A percentile compares a stretch with the other conserved stretches of the same genome.
Conservation (phyloP, 495 filamentous ascomycete species). For the Aspergillus coremiiformis region DNA sequence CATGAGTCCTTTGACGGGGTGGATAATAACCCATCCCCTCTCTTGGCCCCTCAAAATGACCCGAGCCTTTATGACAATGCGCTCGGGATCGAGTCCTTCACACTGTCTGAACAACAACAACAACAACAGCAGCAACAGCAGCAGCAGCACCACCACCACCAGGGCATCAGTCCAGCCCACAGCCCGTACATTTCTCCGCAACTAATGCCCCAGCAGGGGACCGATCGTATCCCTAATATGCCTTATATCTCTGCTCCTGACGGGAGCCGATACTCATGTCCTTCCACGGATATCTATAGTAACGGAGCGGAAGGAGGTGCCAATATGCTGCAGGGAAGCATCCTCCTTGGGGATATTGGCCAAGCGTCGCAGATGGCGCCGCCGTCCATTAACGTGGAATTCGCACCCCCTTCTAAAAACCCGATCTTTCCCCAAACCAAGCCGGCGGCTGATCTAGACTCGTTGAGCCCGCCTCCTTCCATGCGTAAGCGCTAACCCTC, state of each 20-base stretch:
- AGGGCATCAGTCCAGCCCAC: constrained; percentile 66
- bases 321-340: constrained; percentile 17
- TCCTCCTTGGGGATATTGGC: constrained; percentile 49
- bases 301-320: constrained; percentile 28
- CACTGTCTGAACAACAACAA: constrained; percentile 63
- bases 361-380: constrained; percentile 69
- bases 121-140: neutral
- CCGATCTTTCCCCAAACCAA: constrained; percentile 65
- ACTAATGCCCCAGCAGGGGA: constrained; percentile 63
- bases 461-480: constrained; percentile 62
- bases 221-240: constrained; percentile 41
- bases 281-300: constrained; percentile 49
- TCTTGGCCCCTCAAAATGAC: constrained; percentile 67
- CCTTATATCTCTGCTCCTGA: constrained; percentile 44
- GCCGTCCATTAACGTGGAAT: constrained; percentile 83
- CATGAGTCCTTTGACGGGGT: constrained; percentile 70
- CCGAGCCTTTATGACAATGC: constrained; percentile 66
- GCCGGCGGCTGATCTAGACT: constrained; percentile 56
- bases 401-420: constrained; percentile 30
- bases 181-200: constrained; percentile 83
- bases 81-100: constrained; percentile 71
- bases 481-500: constrained; percentile 54
- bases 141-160: constrained; percentile 42
- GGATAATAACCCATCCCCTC: constrained; percentile 70
- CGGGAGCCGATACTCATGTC: constrained; percentile 42